A percentile compares a stretch with the other conserved stretches of the same genome.
phyloP scores from a whole-genome alignment of 495 filamentous ascomycete genomes.

The Neurospora sp. region DNA sequence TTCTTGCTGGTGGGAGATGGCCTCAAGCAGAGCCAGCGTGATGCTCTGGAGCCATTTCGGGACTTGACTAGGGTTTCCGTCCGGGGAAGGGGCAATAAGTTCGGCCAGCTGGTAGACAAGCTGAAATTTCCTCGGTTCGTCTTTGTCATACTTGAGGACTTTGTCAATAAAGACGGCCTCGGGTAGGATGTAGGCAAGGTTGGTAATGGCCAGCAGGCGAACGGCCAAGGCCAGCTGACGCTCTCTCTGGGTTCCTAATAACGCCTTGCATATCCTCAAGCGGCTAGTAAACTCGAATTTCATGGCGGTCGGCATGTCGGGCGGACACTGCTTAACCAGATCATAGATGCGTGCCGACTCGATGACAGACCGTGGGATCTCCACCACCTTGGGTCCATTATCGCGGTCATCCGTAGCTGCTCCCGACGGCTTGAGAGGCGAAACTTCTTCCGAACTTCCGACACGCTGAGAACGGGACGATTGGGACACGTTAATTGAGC shows the following conservation, averaged over 20 bases:
- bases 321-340: conserved; percentile 51
- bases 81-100: conserved; percentile 65
- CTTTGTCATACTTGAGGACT: conserved; percentile 74
- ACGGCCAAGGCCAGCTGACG: conserved; percentile 71
- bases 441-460: conserved; percentile 24
- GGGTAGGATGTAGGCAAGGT: conserved; percentile 78
- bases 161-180: conserved; percentile 74
- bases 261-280: conserved; percentile 67
- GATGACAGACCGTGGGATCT: conserved; percentile 58
- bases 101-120: conserved; percentile 86
- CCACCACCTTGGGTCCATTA: conserved; percentile 46
- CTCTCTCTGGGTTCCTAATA: conserved; percentile 52
- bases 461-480: conserved; percentile 27
- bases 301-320: conserved; percentile 57
- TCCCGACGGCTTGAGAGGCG: conserved; percentile 20
- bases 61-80: conserved; percentile 48
- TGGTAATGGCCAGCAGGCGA: conserved; percentile 79
- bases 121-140: conserved; percentile 84
- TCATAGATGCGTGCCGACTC: conserved; percentile 52
- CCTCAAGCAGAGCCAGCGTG: conserved; percentile 70
- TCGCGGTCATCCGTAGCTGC: conserved; percentile 42
- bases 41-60: conserved; percentile 74
- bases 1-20: conserved; percentile 63
- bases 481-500: conserved; percentile 27
- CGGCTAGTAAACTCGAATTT: conserved; percentile 83